Base-by-base conservation (phyloP, 2,329 filamentous ascomycete species). In the Nemania diffusa region DNA sequence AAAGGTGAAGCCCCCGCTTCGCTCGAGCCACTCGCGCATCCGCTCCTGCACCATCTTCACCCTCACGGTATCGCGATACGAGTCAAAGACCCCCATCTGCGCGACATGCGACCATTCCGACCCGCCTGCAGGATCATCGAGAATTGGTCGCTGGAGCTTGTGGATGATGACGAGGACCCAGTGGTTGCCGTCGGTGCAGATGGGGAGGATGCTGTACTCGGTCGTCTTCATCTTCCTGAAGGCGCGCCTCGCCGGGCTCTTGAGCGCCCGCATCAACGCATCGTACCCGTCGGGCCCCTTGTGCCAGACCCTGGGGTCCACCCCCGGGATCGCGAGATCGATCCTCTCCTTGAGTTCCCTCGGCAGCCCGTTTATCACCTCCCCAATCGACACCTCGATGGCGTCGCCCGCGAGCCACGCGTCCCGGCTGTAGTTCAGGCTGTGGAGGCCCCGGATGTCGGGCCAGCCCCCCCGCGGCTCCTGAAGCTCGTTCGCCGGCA, bases 141-240 rank as follows among this genome's bases (percentile, higher is more conserved):
- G 1, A n/a, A 7, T 20, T 8, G 42, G 27, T 2, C 32, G 42
- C 44, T 46, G 57, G 20, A 8, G 6, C 40, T 74, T 75, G 24
- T 58, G 72, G 2, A 76, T 32, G 11, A 76, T 34, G 1, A 66
- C 57, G 4, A 72, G 34, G 9, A 67, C 62, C 74, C 74, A 76
- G 42, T 76, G 74, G 15, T 32, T 57, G 6, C 34, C 20, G 13
- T 68, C 20, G 1, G 34, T 29, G 29, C 67, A 69, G 20, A 74
- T 40, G 22, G 73, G 72, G 64, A 70, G 69, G 4, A 76, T 22
- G 22, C 62, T 71, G n/a, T 67, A 75, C 61, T 71, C 68, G 3
- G 52, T 72, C 15, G 1, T 5, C 22, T 22, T 65, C 20, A 75
- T 3, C 2, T 4, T 46, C 1, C 15, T 22, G 3, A 64, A 22